Evolutionary conservation across 352 stramenopile genomes (phyloP).

Genomic region (Phytophthora ramorum): DNA sequence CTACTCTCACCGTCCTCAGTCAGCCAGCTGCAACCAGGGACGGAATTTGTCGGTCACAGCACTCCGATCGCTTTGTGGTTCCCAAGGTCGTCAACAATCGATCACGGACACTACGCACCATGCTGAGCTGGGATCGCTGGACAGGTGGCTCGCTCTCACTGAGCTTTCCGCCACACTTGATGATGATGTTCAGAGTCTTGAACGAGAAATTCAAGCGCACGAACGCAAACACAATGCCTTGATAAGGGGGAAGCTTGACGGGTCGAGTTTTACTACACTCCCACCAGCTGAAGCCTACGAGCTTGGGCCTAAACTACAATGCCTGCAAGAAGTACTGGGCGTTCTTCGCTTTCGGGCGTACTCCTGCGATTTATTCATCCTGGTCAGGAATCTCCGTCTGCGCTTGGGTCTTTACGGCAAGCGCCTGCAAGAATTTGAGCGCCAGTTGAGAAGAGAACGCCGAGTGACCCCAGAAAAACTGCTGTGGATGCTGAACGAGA

Average conservation of each 20-base stretch:
- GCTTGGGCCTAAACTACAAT: conserved; percentile 50
- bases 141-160: conserved; percentile 31
- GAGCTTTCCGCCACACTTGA: conserved; percentile 28
- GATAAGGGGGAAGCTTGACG: neutral
- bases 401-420: conserved; percentile 45
- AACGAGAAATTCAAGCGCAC: conserved; percentile 30
- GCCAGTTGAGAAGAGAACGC: conserved; percentile 23
- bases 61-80: conserved; percentile 28
- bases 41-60: conserved; percentile 18
- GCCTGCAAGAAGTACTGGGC: conserved; percentile 64
- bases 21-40: conserved; percentile 13
- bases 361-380: conserved; percentile 44
- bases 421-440: conserved; percentile 23
- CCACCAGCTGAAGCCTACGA: conserved; percentile 34
- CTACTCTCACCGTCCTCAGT: conserved; percentile 27
- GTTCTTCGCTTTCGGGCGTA: conserved; percentile 48
- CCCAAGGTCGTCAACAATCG: conserved; percentile 16
- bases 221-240: conserved; percentile 25
- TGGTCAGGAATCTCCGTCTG: conserved; percentile 45
- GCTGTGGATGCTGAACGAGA: conserved; percentile 29
- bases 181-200: conserved; percentile 21
- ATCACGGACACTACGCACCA: conserved; percentile 5
- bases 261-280: conserved; percentile 15
- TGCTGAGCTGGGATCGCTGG: conserved; percentile 16
- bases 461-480: conserved; percentile 22